Evolutionary conservation across 148 eudicot species (phyloP).

Genomic region (Amaranthus hypochondriacus): DNA sequence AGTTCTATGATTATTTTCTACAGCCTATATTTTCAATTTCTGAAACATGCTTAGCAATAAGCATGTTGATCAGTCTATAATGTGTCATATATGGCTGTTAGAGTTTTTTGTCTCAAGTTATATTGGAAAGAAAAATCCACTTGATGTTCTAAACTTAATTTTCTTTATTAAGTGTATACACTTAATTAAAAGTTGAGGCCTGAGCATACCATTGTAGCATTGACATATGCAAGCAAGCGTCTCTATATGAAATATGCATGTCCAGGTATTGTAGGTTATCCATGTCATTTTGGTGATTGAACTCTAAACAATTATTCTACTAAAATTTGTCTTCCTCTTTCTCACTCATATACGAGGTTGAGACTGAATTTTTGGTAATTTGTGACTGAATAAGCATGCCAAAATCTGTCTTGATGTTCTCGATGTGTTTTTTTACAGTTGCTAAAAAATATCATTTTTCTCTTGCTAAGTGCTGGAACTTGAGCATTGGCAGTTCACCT

Average conservation of each 20-base stretch:
- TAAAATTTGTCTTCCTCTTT: neutral
- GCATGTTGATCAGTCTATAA: neutral
- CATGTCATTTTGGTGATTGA: neutral
- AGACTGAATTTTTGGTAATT: neutral
- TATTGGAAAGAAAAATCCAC: neutral
- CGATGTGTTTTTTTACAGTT: neutral
- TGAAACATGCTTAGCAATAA: neutral
- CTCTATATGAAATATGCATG: too few species aligned
- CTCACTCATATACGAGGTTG: neutral
- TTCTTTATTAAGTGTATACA: neutral
- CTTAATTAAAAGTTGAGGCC: neutral
- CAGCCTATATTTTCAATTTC: neutral
- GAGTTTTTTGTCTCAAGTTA: neutral
- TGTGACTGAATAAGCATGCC: neutral
- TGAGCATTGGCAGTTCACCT: neutral
- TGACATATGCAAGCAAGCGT: too few species aligned
- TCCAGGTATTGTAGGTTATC: too few species aligned
- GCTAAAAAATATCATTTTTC: neutral
- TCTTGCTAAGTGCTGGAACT: neutral
- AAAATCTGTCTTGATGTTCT: neutral
- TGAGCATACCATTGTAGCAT: neutral
- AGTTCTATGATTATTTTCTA: neutral
- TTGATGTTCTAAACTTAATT: neutral
- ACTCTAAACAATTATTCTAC: neutral
- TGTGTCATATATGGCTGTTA: neutral